phyloP scores from a whole-genome alignment of 192 early-diverging fungal genomes.

The Thamnidium elegans region DNA sequence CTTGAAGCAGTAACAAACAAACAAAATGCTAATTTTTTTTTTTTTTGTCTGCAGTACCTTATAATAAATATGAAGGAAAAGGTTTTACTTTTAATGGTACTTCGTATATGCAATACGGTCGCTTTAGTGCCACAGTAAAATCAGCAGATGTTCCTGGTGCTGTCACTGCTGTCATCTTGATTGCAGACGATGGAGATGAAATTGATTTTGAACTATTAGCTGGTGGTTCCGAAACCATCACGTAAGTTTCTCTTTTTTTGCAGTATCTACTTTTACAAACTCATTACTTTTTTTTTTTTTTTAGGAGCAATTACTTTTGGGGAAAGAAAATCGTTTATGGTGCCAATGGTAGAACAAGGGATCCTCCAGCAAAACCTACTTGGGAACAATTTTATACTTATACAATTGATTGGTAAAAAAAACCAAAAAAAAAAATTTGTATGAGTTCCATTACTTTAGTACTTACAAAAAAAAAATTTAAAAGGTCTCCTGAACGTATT shows the following conservation, averaged over 20 bases:
- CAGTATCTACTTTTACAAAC: not conserved
- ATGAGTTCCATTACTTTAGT: too few relatives aligned
- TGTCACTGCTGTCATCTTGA: conserved; percentile 39
- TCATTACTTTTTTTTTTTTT: not conserved
- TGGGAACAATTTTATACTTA: conserved; percentile 43
- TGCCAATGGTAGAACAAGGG: conserved; percentile 19
- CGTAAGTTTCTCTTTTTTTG: not conserved
- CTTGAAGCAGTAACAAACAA: not conserved
- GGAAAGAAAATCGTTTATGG: conserved; percentile 18
- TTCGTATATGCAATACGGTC: conserved; percentile 40
- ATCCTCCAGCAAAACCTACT: conserved; percentile 9
- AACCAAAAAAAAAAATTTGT: too few relatives aligned
- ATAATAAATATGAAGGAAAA: conserved; percentile 11
- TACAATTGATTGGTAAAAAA: conserved; percentile 42
- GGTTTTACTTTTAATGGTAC: conserved; percentile 19
- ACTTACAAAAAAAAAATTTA: too few relatives aligned
- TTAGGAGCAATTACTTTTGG: conserved; percentile 32
- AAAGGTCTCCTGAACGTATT: conserved; percentile 34
- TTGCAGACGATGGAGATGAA: conserved; percentile 46
- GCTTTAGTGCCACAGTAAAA: conserved; percentile 37
- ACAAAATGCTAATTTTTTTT: not conserved
- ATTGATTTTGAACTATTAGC: conserved; percentile 52
- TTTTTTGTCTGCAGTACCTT: conserved; percentile 7
- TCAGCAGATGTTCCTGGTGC: conserved; percentile 30
- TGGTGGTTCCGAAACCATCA: conserved; percentile 12